Evolutionary conservation across 2,329 filamentous ascomycete genomes (phyloP).

Genomic region (Alternaria hordeiaustralica): DNA sequence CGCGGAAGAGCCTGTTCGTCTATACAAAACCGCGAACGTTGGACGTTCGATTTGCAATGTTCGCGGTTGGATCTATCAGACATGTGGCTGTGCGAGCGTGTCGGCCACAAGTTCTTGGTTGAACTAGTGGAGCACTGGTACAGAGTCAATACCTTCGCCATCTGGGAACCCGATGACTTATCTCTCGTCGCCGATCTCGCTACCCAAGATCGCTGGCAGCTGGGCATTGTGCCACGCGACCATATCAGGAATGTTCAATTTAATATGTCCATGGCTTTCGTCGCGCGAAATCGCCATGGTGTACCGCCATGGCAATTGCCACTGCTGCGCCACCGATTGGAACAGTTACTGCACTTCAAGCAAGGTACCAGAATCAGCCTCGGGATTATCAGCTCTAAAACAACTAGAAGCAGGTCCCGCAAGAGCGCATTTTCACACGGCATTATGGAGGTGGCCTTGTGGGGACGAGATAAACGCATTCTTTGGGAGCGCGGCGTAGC

Average conservation of each 20-base stretch:
- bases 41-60: too few species aligned
- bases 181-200: rapidly evolving
- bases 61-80: too few species aligned
- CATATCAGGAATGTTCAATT: not conserved
- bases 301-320: rapidly evolving
- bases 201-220: not conserved
- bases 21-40: too few species aligned
- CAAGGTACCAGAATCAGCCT: not conserved
- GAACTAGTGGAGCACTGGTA: not conserved
- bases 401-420: too few species aligned
- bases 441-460: too few species aligned
- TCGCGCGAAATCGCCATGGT: rapidly evolving
- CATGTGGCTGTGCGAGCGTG: not conserved
- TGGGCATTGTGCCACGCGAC: not conserved
- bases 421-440: too few species aligned
- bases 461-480: too few species aligned
- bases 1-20: too few species aligned
- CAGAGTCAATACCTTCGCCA: not conserved
- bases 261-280: not conserved
- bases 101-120: not conserved
- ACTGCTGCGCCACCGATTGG: not conserved
- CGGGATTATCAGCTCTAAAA: too few species aligned
- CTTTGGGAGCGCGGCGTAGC: too few species aligned
- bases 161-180: not conserved
- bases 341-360: not conserved